Percentiles rank a stretch among this genome's conserved stretches.
Evolutionary conservation across 495 filamentous ascomycete genomes (phyloP).

Genomic region (Extremus antarcticus): DNA sequence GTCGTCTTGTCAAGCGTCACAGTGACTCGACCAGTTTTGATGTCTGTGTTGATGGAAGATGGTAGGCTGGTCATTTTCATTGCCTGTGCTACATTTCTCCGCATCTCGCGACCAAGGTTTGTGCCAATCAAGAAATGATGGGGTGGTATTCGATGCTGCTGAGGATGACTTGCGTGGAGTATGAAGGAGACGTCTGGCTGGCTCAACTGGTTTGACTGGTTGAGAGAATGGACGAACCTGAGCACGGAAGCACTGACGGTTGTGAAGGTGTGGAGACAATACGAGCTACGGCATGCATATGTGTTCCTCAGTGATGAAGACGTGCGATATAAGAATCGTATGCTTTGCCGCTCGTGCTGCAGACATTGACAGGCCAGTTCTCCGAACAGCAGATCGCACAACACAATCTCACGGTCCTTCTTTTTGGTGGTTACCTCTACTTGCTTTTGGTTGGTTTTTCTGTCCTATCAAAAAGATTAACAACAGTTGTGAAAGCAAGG

Average conservation of each 20-base stretch:
- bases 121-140: not conserved
- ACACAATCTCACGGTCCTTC: too few relatives aligned
- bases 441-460: not conserved
- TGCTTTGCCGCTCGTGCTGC: not conserved
- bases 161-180: not conserved
- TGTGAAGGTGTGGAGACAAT: not conserved
- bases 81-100: not conserved
- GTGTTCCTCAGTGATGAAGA: not conserved
- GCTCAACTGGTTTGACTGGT: not conserved
- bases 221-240: not conserved
- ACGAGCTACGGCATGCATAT: conserved; percentile 16
- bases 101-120: not conserved
- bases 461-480: too few relatives aligned
- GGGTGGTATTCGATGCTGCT: not conserved
- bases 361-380: not conserved
- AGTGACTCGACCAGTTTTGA: not conserved
- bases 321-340: not conserved
- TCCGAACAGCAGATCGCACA: not conserved
- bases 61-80: not conserved
- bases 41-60: not conserved
- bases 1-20: not conserved
- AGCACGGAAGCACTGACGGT: not conserved
- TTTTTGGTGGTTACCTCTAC: too few relatives aligned
- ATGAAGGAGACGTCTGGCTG: not conserved
- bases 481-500: not conserved